A percentile compares a stretch with the other conserved stretches of the same genome.
These are phyloP conservation scores for Aspergillus caelatus DNA, from an alignment of 2,329 filamentous ascomycete species.

Conservation along the genomic window DNA sequence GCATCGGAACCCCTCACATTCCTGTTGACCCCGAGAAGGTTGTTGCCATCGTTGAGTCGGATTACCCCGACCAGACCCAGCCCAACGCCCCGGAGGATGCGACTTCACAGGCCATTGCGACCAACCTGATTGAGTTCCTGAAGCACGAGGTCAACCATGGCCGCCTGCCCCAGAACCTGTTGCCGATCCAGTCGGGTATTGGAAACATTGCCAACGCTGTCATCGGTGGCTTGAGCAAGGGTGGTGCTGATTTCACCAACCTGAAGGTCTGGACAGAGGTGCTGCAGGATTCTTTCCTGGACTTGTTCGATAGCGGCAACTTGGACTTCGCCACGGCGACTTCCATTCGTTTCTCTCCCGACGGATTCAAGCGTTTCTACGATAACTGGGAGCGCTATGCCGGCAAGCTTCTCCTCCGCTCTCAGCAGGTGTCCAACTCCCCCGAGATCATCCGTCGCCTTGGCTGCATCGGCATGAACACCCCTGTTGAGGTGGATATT, in stretches of 20 bases:
- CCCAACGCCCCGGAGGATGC: constrained; percentile 78
- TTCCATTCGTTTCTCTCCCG: constrained; percentile 86
- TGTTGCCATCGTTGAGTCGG: constrained; percentile 79
- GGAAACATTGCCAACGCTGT: constrained; percentile 94
- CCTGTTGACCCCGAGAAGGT: constrained; percentile 84
- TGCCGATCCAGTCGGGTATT: constrained; percentile 84
- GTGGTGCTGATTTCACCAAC: constrained; percentile 77
- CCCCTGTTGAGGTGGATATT: constrained; percentile 89
- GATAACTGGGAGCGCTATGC: constrained; percentile 79
- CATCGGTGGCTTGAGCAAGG: constrained; percentile 75
- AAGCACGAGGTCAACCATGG: constrained; percentile 82
- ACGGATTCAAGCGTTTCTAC: constrained; percentile 91
- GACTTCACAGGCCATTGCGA: constrained; percentile 70
- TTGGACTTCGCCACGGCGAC: constrained; percentile 90
- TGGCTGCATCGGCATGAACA: constrained; percentile 93
- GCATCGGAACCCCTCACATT: constrained; percentile 80
- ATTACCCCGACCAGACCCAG: constrained; percentile 76
- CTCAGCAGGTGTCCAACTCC: constrained; percentile 86
- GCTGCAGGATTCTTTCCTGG: constrained; percentile 88
- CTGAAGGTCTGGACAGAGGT: constrained; percentile 94
- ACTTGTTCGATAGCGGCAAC: constrained; percentile 85
- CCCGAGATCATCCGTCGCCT: constrained; percentile 88
- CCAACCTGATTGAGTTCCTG: constrained; percentile 80
- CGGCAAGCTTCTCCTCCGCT: constrained; percentile 79
- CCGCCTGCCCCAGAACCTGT: constrained; percentile 73